phyloP scores from a whole-genome alignment of 2,329 filamentous ascomycete species.

The Gaeumannomyces tritici region DNA sequence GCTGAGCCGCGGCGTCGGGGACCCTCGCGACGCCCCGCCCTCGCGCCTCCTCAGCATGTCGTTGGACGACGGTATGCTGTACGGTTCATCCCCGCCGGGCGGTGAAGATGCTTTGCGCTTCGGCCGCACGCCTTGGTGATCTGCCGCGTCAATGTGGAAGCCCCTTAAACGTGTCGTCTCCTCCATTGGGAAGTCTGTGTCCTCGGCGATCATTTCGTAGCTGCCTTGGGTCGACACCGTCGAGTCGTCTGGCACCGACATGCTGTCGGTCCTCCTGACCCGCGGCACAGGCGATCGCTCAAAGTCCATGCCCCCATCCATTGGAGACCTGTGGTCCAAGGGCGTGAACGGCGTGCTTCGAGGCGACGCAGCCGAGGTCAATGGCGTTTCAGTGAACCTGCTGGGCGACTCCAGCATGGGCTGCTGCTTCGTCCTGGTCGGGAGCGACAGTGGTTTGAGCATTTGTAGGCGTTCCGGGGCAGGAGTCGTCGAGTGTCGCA shows the following conservation, averaged over 20 bases:
- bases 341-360: conserved; percentile 29
- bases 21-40: conserved; percentile 32
- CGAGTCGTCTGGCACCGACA: conserved; percentile 30
- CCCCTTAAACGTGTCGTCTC: conserved; percentile 28
- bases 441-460: conserved; percentile 35
- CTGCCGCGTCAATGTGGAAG: conserved; percentile 33
- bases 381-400: conserved; percentile 33
- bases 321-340: not conserved
- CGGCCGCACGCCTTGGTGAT: conserved; percentile 27
- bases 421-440: conserved; percentile 29
- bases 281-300: conserved; percentile 38
- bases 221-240: conserved; percentile 33
- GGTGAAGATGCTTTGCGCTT: conserved; percentile 50
- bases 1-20: conserved; percentile 40
- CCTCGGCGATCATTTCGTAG: conserved; percentile 41
- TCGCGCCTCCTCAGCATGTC: conserved; percentile 41
- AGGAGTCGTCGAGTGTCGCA: conserved; percentile 3
- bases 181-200: conserved; percentile 34
- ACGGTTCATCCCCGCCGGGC: conserved; percentile 37
- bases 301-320: conserved; percentile 20
- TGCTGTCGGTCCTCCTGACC: conserved; percentile 37
- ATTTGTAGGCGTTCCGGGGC: conserved; percentile 23
- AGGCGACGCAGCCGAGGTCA: conserved; percentile 38
- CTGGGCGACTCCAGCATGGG: conserved; percentile 33
- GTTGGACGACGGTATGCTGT: conserved; percentile 25